A percentile compares a stretch with the other conserved stretches of the same genome.
These are phyloP conservation scores for Pythium plurisporium DNA, from an alignment of 352 stramenopile species.

Conservation along the genomic window DNA sequence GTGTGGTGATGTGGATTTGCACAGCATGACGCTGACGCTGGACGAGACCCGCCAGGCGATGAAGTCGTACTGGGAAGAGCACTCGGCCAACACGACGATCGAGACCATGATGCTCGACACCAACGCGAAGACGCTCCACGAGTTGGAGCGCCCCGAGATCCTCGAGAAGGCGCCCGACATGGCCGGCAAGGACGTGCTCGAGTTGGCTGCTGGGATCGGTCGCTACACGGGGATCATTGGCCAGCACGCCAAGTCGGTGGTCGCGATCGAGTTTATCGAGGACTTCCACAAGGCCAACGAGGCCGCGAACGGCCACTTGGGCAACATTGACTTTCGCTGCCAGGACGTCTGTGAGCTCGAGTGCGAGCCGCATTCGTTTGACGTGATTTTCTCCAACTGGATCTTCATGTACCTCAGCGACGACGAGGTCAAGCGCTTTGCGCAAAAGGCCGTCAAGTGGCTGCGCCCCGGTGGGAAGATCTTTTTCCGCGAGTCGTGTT, in stretches of 20 bases:
- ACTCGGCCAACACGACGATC: slow-evolving; percentile 60
- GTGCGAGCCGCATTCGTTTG: slow-evolving; percentile 38
- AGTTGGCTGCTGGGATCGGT: slow-evolving; percentile 24
- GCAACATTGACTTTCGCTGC: slow-evolving; percentile 63
- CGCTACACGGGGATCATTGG: slow-evolving; percentile 34
- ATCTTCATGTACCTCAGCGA: slow-evolving; percentile 33
- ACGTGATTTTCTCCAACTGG: slow-evolving; percentile 35
- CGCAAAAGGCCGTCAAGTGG: slow-evolving; percentile 26
- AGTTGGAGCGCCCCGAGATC: slow-evolving; percentile 76
- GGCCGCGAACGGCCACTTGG: slow-evolving; percentile 33
- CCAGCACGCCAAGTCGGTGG: slow-evolving; percentile 26
- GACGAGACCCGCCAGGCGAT: slow-evolving; percentile 59
- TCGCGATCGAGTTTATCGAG: slow-evolving; percentile 26
- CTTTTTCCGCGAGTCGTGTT: slow-evolving; percentile 36
- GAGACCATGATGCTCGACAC: slow-evolving; percentile 86
- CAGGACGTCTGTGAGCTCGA: slow-evolving; percentile 66
- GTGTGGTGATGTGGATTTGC: background rate
- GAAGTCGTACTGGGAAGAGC: slow-evolving; percentile 80
- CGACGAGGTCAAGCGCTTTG: slow-evolving; percentile 24
- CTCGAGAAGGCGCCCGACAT: slow-evolving; percentile 56
- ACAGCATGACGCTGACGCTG: slow-evolving; percentile 39
- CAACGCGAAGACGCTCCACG: slow-evolving; percentile 68
- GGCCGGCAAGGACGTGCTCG: slow-evolving; percentile 31
- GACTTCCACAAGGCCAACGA: slow-evolving; percentile 59
- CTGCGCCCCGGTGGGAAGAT: slow-evolving; percentile 27